These are phyloP conservation scores for Coniochaeta hoffmannii DNA, from an alignment of 2,329 filamentous ascomycete species.

Conservation along the genomic window DNA sequence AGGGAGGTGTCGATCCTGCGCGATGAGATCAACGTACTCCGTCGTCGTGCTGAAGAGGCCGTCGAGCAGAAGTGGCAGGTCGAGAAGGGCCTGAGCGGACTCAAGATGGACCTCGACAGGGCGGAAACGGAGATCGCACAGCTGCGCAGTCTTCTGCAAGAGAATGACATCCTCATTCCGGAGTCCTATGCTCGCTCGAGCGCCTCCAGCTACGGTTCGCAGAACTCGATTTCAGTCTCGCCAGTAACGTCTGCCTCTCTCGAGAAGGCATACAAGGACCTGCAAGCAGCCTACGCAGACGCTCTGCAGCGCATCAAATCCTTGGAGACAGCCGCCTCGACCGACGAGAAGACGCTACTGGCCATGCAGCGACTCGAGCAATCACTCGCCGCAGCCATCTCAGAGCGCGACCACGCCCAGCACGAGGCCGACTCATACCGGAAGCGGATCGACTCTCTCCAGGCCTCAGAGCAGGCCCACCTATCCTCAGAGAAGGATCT, in stretches of 20 bases:
- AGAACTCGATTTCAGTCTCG: conserved; percentile 22
- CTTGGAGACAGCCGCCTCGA: conserved; percentile 39
- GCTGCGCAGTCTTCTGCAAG: conserved; percentile 68
- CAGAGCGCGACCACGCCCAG: conserved; percentile 65
- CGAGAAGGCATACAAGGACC: conserved; percentile 64
- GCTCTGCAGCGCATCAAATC: conserved; percentile 60
- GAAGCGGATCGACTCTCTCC: conserved; percentile 51
- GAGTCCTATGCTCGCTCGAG: conserved; percentile 42
- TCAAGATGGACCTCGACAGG: conserved; percentile 95
- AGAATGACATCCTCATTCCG: conserved; percentile 74
- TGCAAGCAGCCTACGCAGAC: conserved; percentile 63
- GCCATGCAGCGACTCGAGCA: conserved; percentile 61
- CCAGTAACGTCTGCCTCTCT: conserved; percentile 64
- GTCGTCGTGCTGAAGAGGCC: conserved; percentile 84
- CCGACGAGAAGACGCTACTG: conserved; percentile 52
- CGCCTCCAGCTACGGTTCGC: conserved; percentile 25
- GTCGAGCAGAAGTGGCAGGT: conserved; percentile 95
- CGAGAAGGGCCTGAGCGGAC: conserved; percentile 77
- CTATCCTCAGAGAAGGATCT: conserved; percentile 56
- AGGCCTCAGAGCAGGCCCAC: conserved; percentile 46
- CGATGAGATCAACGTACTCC: conserved; percentile 75
- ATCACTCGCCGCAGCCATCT: conserved; percentile 60
- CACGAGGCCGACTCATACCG: conserved; percentile 57
- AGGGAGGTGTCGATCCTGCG: conserved; percentile 73
- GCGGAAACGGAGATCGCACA: conserved; percentile 87